Conservation (phyloP, 108 stramenopile genomes). For the Skeletonema costatum region DNA sequence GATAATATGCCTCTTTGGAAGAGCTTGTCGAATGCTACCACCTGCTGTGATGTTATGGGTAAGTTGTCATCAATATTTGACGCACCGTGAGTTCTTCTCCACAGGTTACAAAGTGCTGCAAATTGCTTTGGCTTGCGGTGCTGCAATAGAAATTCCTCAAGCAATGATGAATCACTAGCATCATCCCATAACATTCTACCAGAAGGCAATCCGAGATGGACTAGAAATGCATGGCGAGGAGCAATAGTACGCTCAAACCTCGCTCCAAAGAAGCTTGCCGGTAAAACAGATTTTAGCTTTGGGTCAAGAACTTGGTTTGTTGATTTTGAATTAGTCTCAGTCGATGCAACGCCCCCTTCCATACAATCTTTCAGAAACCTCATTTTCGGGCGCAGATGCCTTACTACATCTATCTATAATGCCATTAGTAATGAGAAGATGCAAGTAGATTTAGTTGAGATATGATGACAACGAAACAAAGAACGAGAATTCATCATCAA, state of each 20-base stretch:
- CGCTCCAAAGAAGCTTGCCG: slow-evolving; percentile 73
- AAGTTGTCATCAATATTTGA: slow-evolving; percentile 8
- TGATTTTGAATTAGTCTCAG: background rate
- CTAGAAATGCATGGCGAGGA: slow-evolving; percentile 82
- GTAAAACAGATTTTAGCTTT: slow-evolving; percentile 46
- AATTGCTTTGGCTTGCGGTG: slow-evolving; percentile 73
- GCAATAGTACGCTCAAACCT: slow-evolving; percentile 75
- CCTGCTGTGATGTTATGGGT: slow-evolving; percentile 63
- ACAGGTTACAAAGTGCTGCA: slow-evolving; percentile 74
- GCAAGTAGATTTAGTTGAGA: too few species aligned
- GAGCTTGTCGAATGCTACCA: slow-evolving; percentile 73
- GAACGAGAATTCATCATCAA: too few species aligned
- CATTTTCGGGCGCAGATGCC: slow-evolving; percentile 82
- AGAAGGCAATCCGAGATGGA: slow-evolving; percentile 35
- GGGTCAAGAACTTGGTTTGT: slow-evolving; percentile 5
- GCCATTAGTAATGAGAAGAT: too few species aligned
- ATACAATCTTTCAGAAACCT: slow-evolving; percentile 74
- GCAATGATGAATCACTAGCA: slow-evolving; percentile 8
- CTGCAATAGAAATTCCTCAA: slow-evolving; percentile 65
- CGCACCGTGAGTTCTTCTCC: slow-evolving; percentile 41
- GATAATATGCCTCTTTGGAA: slow-evolving; percentile 77
- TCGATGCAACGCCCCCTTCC: background rate
- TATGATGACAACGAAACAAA: too few species aligned
- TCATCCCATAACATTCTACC: slow-evolving; percentile 43
- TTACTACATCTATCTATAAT: slow-evolving; percentile 43